These are phyloP conservation scores for Melocanna baccifera DNA, from an alignment of 176 grass and related monocot genomes.

Conservation along the genomic window DNA sequence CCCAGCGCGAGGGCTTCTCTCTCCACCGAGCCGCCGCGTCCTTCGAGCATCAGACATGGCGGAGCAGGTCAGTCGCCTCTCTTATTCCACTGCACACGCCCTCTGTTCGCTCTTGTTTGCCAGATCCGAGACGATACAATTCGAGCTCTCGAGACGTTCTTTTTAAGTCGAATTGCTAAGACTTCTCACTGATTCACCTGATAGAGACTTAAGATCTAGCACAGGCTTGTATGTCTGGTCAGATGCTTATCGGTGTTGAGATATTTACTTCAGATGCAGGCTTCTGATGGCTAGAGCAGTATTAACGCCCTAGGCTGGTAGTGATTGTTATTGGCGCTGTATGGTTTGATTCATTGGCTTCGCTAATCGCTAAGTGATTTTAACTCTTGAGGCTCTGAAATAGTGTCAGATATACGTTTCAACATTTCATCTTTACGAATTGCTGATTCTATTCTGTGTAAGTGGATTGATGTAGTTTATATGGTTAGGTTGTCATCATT, in stretches of 20 bases:
- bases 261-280: background rate
- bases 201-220: background rate
- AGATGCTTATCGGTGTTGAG: background rate
- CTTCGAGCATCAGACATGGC: conserved; percentile 25
- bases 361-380: background rate
- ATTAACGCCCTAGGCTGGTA: background rate
- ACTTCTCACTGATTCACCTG: background rate
- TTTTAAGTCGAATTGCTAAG: background rate
- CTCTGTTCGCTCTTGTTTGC: background rate
- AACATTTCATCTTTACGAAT: background rate
- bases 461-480: background rate
- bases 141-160: background rate
- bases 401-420: background rate
- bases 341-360: background rate
- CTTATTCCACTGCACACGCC: background rate
- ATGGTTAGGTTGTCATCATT: background rate
- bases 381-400: background rate
- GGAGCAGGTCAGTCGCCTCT: conserved; percentile 8
- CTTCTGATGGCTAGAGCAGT: background rate
- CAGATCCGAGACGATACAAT: background rate
- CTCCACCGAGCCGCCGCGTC: background rate
- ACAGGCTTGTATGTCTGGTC: too few relatives aligned
- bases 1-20: background rate
- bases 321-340: background rate
- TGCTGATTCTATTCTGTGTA: background rate